phyloP scores from a whole-genome alignment of 805 yeast species.

The Hanseniaspora singularis region DNA sequence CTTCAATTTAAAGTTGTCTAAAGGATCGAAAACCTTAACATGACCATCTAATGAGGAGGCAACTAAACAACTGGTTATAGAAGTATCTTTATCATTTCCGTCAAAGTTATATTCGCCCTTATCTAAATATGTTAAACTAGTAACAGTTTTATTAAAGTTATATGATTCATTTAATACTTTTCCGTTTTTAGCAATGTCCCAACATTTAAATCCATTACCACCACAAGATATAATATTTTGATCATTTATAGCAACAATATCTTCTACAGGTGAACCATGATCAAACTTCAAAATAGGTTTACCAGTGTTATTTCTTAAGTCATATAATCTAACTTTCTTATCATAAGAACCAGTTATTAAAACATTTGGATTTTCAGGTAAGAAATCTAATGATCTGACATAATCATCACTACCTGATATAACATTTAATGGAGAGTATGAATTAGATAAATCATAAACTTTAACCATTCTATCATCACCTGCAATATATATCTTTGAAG shows the following conservation, averaged over 20 bases:
- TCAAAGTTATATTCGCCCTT: conserved; percentile 21
- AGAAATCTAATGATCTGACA: conserved; percentile 66
- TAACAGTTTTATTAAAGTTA: conserved; percentile 88
- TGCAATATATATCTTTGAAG: conserved; percentile 55
- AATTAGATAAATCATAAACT: conserved; percentile 75
- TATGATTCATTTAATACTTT: conserved; percentile 55
- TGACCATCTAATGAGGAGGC: conserved; percentile 97
- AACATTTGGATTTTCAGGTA: conserved; percentile 63
- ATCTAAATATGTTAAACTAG: conserved; percentile 42
- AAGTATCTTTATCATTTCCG: conserved; percentile 15
- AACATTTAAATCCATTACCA: conserved; percentile 70
- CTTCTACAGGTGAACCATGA: conserved; percentile 77
- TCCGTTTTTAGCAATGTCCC: conserved; percentile 69
- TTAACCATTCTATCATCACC: conserved; percentile 83
- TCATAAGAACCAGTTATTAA: conserved; percentile 93
- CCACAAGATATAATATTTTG: conserved; percentile 65
- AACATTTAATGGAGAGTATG: conserved; percentile 56
- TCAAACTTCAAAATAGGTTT: conserved; percentile 53
- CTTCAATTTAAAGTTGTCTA: conserved; percentile 71
- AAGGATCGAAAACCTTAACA: conserved; percentile 81
- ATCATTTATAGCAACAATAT: conserved; percentile 62
- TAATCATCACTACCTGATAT: conserved; percentile 76
- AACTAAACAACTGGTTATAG: conserved; percentile 41
- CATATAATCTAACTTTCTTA: conserved; percentile 72
- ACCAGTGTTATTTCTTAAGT: conserved; percentile 46